Base-by-base conservation (phyloP, 225 moss, liverwort and hornwort genomes). In the Takakia lepidozioides region DNA sequence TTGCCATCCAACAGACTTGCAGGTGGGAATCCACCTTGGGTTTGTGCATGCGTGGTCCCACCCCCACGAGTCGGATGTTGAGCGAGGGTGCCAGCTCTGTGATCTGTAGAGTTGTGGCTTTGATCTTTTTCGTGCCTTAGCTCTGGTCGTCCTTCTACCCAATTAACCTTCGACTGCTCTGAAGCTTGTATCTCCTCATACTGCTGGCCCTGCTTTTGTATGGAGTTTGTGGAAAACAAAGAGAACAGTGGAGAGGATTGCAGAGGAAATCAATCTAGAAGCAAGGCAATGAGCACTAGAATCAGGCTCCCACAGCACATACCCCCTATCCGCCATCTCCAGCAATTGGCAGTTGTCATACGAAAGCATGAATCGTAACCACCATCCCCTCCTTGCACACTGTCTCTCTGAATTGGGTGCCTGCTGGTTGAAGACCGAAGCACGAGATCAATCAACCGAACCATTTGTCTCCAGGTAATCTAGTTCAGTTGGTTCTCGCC, bases 181-280 rank as follows among this genome's bases (percentile, higher is more conserved):
- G 13, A 20, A 34, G 32, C 22, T 13, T 15, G 10, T 9, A 46
- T 19, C 24, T n/a, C 19, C 25, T 22, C n/a, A 25, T 25, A 22
- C 10, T 2, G 10, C 9, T 22, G 6, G 9, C 45, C 23, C 51
- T 51, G 51, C 51, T 51, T 35, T 19, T 34, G 34, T 10, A 14
- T 10, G 17, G 19, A 9, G 2, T 17, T 35, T 19, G 20, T 23
- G n/a, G 51, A 21, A 34, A 9, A 30, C 36, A 11, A 20, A 51
- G 32, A 34, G 27, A 51, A 13, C 1, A 2, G 19, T 34, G 51
- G 20, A 21, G 10, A 19, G 51, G 36, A 35, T 51, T 51, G 51
- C n/a, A n/a, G n/a, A n/a, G n/a, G n/a, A n/a, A n/a, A n/a, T n/a
- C 20, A 51, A 34, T 51, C 51, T 22, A 51, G 13, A 3, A 10